A percentile compares a stretch with the other conserved stretches of the same genome.
Conservation (phyloP, 2,329 filamentous ascomycete genomes). For the Penicillium sp. region DNA sequence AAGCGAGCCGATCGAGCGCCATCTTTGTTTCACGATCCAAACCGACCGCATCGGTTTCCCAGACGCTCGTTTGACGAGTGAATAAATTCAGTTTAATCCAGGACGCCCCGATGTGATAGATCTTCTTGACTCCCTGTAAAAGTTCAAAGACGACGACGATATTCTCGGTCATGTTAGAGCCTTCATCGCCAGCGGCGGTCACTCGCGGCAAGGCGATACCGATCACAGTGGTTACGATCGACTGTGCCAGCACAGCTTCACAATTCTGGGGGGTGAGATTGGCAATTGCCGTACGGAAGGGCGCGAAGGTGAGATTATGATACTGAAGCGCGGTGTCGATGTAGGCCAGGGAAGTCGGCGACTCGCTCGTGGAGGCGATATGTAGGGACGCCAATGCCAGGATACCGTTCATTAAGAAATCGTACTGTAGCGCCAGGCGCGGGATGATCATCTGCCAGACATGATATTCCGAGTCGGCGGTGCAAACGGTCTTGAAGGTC, state of each 20-base stretch:
- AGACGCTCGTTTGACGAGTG: slow-evolving; percentile 44
- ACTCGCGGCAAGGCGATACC: slow-evolving; percentile 36
- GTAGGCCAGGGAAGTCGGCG: slow-evolving; percentile 32
- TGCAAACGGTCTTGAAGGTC: slow-evolving; percentile 45
- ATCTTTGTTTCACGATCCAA: slow-evolving; percentile 26
- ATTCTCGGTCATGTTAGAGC: slow-evolving; percentile 34
- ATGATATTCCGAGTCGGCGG: slow-evolving; percentile 29
- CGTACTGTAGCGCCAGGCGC: slow-evolving; percentile 39
- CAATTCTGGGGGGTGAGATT: slow-evolving; percentile 36
- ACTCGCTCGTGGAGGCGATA: slow-evolving; percentile 33
- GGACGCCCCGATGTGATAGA: slow-evolving; percentile 29
- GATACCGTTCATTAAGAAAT: slow-evolving; percentile 44
- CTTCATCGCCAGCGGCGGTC: slow-evolving; percentile 30
- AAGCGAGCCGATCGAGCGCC: slow-evolving; percentile 28
- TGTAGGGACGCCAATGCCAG: slow-evolving; percentile 42
- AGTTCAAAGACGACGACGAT: slow-evolving; percentile 37
- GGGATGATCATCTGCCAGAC: slow-evolving; percentile 44
- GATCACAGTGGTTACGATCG: slow-evolving; percentile 37
- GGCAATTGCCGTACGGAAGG: slow-evolving; percentile 35
- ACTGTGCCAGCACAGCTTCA: slow-evolving; percentile 39
- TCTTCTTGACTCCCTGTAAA: slow-evolving; percentile 36
- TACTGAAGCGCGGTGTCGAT: slow-evolving; percentile 38
- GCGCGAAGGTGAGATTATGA: slow-evolving; percentile 34
- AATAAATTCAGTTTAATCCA: slow-evolving; percentile 55
- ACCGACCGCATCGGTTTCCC: slow-evolving; percentile 36